phyloP scores from a whole-genome alignment of 331 rosid species.

The Arachis monticola region DNA sequence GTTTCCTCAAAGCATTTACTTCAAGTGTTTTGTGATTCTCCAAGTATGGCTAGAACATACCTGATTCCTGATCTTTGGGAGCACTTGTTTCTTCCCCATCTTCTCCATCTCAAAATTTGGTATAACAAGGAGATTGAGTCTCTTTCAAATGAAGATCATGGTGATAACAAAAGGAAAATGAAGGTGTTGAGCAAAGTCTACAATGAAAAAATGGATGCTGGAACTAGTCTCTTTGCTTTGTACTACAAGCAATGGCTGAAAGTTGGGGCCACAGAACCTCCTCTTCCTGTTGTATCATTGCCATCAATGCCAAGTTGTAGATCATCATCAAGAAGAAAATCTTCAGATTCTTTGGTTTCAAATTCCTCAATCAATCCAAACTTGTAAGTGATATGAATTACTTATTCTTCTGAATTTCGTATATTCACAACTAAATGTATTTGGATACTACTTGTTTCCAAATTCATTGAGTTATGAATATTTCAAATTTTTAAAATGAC shows the following conservation, averaged over 20 bases:
- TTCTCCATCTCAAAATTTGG: constrained; percentile 87
- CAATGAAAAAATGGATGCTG: constrained; percentile 71
- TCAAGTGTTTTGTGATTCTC: constrained; percentile 70
- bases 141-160: constrained; percentile 42
- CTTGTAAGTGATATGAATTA: constrained; percentile 60
- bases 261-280: constrained; percentile 62
- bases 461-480: too few relatives aligned
- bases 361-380: constrained; percentile 60
- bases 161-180: constrained; percentile 56
- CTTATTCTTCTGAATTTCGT: constrained; percentile 2
- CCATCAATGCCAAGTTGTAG: constrained; percentile 57
- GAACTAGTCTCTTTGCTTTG: constrained; percentile 68
- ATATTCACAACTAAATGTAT: too few relatives aligned
- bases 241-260: constrained; percentile 87
- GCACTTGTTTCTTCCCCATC: constrained; percentile 89
- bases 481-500: too few relatives aligned
- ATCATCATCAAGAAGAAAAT: constrained; percentile 61
- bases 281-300: constrained; percentile 62
- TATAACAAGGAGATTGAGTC: constrained; percentile 61
- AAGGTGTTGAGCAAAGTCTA: constrained; percentile 59
- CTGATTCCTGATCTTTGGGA: constrained; percentile 88
- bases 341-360: constrained; percentile 65
- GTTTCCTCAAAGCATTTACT: constrained; percentile 68
- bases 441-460: constrained; percentile 5
- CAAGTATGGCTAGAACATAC: constrained; percentile 66